These are phyloP conservation scores for Puccinia coronata DNA, from an alignment of 1,284 basidiomycete species.

Conservation along the genomic window DNA sequence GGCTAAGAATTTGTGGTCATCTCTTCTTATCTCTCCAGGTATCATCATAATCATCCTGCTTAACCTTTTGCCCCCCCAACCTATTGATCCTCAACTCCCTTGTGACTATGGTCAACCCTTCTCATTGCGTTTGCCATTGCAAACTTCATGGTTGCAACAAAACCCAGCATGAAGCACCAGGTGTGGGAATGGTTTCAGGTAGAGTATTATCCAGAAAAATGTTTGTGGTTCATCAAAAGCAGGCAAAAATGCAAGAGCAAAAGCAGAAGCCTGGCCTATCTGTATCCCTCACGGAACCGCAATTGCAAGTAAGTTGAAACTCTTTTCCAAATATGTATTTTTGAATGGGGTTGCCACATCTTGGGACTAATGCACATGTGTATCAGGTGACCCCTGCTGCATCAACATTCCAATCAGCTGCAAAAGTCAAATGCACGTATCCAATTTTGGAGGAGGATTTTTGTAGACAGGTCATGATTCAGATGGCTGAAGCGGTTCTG, in stretches of 20 bases:
- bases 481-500: no score
- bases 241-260: no score
- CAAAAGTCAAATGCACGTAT: background rate
- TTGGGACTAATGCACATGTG: background rate
- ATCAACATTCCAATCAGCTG: background rate
- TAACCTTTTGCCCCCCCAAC: background rate
- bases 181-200: no score
- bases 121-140: background rate
- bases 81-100: no score
- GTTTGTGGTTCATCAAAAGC: no score
- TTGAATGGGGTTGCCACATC: background rate
- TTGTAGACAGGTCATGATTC: slow-evolving; percentile 3
- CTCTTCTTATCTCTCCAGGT: background rate
- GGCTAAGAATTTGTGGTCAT: background rate
- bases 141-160: no score
- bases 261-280: background rate
- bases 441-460: slow-evolving; percentile 17
- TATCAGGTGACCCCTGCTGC: background rate
- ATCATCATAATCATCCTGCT: background rate
- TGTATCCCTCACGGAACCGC: no score
- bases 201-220: no score
- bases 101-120: background rate
- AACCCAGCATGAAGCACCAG: no score
- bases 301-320: background rate
- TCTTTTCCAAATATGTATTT: background rate